These are phyloP conservation scores for Flaveria ramosissima DNA, from an alignment of 129 eudicot genomes.

Conservation along the genomic window DNA sequence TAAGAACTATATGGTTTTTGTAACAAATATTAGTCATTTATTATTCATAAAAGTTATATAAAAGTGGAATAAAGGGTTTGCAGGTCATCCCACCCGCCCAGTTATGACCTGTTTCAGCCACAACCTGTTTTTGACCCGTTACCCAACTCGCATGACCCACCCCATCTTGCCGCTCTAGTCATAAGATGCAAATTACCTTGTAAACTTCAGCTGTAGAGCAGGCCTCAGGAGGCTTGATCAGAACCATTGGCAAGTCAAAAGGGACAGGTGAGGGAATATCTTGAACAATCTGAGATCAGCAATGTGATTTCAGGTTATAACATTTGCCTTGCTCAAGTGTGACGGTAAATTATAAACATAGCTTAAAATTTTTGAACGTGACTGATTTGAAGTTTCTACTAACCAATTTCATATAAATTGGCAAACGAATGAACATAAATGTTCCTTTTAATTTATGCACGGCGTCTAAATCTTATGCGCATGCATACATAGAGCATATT, in stretches of 20 bases:
- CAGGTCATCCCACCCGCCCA: neutral
- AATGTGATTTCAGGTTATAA: slow-evolving; percentile 8
- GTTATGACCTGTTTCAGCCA: neutral
- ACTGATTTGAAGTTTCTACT: neutral
- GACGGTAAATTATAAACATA: neutral
- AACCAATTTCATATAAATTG: neutral
- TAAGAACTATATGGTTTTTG: neutral
- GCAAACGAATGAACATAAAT: neutral
- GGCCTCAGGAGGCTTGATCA: slow-evolving; percentile 92
- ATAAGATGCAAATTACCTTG: slow-evolving; percentile 53
- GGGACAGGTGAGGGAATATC: slow-evolving; percentile 70
- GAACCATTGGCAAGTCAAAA: slow-evolving; percentile 82
- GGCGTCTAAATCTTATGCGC: neutral
- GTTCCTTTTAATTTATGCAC: neutral
- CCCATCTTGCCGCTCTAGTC: neutral
- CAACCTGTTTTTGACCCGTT: neutral
- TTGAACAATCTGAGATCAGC: slow-evolving; percentile 60
- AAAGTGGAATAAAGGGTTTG: neutral
- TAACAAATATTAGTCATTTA: neutral
- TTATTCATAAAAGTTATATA: neutral
- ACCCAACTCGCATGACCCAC: slow-evolving; percentile 6
- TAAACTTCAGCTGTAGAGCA: slow-evolving; percentile 98
- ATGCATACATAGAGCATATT: neutral
- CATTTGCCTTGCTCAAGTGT: neutral
- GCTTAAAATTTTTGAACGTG: neutral